A percentile compares a stretch with the other conserved stretches of the same genome.
These are phyloP conservation scores for Phalaenopsis equestris DNA, from an alignment of 106 monocot genomes.

Conservation along the genomic window DNA sequence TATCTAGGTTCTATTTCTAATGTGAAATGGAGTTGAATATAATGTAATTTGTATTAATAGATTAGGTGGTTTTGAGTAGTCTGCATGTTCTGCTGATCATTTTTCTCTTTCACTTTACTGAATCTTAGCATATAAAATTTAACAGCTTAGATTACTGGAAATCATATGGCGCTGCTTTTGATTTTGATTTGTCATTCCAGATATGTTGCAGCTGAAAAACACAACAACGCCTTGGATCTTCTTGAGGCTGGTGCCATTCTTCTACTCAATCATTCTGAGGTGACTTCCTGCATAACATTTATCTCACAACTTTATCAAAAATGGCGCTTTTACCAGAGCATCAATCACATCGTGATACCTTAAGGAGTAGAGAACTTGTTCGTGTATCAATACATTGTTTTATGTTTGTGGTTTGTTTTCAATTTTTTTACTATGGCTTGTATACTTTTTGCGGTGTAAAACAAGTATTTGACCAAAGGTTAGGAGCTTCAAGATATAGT, in stretches of 20 bases:
- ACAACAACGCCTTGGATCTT: constrained; percentile 6
- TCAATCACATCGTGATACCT: too few relatives aligned
- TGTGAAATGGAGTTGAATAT: not conserved
- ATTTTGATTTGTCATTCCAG: constrained; percentile 6
- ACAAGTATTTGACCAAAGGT: too few relatives aligned
- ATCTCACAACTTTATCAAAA: not conserved
- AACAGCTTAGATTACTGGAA: not conserved
- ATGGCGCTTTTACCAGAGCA: too few relatives aligned
- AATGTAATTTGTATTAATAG: not conserved
- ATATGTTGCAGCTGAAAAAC: constrained; percentile 6
- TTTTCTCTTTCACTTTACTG: not conserved
- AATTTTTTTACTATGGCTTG: too few relatives aligned
- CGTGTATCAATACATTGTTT: too few relatives aligned
- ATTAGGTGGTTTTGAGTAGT: not conserved
- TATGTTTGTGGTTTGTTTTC: too few relatives aligned
- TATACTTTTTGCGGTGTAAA: too few relatives aligned
- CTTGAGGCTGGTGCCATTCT: constrained; percentile 9
- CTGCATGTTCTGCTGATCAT: not conserved
- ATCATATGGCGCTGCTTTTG: not conserved
- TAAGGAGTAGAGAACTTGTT: too few relatives aligned
- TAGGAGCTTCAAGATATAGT: too few relatives aligned
- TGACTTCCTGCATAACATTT: not conserved
- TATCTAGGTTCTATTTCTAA: not conserved
- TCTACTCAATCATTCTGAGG: constrained; percentile 12
- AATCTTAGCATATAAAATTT: not conserved